These are phyloP conservation scores for Flueggea neowawraea DNA, from an alignment of 441 rosid genomes.

Conservation along the genomic window DNA sequence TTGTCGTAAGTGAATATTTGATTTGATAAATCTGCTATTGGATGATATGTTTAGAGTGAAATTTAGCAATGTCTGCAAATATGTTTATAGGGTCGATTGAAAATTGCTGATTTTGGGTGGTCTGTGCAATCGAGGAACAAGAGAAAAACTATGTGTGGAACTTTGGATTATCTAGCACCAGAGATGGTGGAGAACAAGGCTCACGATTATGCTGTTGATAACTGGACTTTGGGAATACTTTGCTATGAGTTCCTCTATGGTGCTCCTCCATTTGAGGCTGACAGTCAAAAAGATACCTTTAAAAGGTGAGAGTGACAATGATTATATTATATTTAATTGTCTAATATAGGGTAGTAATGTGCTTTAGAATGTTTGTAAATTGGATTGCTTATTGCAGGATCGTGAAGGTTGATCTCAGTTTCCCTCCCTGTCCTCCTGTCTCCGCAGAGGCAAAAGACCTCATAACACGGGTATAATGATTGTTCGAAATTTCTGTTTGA, in stretches of 20 bases:
- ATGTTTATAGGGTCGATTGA: slow-evolving; percentile 65
- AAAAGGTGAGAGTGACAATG: slow-evolving; percentile 40
- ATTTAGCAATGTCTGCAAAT: background rate
- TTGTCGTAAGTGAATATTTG: background rate
- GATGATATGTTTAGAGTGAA: background rate
- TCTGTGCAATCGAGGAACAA: slow-evolving; percentile 94
- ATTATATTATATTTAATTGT: background rate
- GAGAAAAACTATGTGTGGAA: slow-evolving; percentile 95
- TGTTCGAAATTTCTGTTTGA: background rate
- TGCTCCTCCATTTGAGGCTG: slow-evolving; percentile 88
- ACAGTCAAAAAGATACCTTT: slow-evolving; percentile 79
- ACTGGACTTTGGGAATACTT: slow-evolving; percentile 90
- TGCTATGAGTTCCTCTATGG: slow-evolving; percentile 96
- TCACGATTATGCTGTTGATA: slow-evolving; percentile 91
- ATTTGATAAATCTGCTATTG: background rate
- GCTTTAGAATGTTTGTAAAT: background rate
- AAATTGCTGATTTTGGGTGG: slow-evolving; percentile 98
- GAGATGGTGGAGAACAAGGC: slow-evolving; percentile 94
- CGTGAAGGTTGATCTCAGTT: slow-evolving; percentile 64
- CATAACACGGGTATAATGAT: slow-evolving; percentile 46
- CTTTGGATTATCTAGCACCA: slow-evolving; percentile 92
- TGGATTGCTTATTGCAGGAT: slow-evolving; percentile 50
- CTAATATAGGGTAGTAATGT: background rate
- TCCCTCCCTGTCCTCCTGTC: slow-evolving; percentile 60
- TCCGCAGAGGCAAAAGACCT: slow-evolving; percentile 75